A percentile compares a stretch with the other conserved stretches of the same genome.
These are phyloP conservation scores for Zelopaecilomyces penicillatus DNA, from an alignment of 2,329 filamentous ascomycete species.

Conservation along the genomic window DNA sequence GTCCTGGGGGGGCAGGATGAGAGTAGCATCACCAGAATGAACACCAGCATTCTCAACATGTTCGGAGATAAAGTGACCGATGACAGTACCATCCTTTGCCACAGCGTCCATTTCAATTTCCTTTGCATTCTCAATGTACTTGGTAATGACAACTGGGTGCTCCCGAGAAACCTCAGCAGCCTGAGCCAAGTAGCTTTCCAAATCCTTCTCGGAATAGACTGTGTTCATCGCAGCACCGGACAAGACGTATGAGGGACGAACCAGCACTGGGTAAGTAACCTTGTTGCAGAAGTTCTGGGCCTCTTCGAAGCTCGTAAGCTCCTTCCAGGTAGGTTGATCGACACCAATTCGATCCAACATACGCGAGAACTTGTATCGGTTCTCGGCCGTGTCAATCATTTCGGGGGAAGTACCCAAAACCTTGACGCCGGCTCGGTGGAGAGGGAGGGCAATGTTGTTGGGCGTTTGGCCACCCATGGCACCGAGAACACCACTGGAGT, in stretches of 20 bases:
- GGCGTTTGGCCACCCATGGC: slow-evolving; percentile 97
- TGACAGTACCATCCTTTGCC: slow-evolving; percentile 77
- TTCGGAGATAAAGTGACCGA: slow-evolving; percentile 96
- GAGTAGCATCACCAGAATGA: slow-evolving; percentile 92
- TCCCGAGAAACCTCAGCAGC: slow-evolving; percentile 89
- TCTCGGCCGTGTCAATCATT: slow-evolving; percentile 98
- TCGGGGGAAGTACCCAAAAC: slow-evolving; percentile 93
- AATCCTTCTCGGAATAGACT: slow-evolving; percentile 89
- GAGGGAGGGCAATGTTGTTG: slow-evolving; percentile 90
- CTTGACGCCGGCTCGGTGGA: slow-evolving; percentile 84
- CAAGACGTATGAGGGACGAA: slow-evolving; percentile 91
- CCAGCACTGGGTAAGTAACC: slow-evolving; percentile 87
- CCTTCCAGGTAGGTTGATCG: slow-evolving; percentile 97
- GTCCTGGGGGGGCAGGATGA: slow-evolving; percentile 92
- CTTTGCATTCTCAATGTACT: slow-evolving; percentile 99
- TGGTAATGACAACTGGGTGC: slow-evolving; percentile 96
- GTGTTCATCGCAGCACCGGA: slow-evolving; percentile 99
- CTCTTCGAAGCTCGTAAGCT: slow-evolving; percentile 89
- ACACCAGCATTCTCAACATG: slow-evolving; percentile 98
- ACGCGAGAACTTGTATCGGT: slow-evolving; percentile 96
- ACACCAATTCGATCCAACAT: slow-evolving; percentile 94
- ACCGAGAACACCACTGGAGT: slow-evolving; percentile 74
- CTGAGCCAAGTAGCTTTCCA: slow-evolving; percentile 81
- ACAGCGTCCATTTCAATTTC: slow-evolving; percentile 99
- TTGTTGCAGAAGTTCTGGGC: slow-evolving; percentile 78